phyloP scores from a whole-genome alignment of 768 basidiomycete species.

The Hydnum rufescens region DNA sequence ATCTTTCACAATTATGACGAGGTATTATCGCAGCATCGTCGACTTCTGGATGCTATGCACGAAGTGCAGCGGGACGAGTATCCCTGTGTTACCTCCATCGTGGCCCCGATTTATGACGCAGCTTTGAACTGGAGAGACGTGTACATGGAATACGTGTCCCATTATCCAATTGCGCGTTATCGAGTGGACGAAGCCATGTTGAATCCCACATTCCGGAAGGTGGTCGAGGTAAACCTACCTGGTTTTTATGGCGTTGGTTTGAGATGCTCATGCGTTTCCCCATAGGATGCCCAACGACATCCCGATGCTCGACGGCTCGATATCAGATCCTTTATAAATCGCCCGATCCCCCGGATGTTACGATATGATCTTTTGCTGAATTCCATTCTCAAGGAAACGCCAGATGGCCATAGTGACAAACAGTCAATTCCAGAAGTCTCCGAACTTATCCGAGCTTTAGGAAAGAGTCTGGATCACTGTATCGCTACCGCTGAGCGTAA shows the following conservation, averaged over 20 bases:
- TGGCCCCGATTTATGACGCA: constrained; percentile 69
- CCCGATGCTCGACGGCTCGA: constrained; percentile 65
- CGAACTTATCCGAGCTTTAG: constrained; percentile 68
- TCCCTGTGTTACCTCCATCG: constrained; percentile 57
- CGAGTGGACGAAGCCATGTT: constrained; percentile 77
- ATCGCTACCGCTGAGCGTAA: constrained; percentile 72
- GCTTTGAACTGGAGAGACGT: constrained; percentile 83
- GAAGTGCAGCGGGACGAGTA: constrained; percentile 80
- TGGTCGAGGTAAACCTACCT: constrained; percentile 43
- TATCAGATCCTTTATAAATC: constrained; percentile 84
- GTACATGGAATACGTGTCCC: constrained; percentile 85
- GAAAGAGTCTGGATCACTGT: constrained; percentile 75
- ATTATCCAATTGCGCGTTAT: constrained; percentile 81
- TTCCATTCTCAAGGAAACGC: constrained; percentile 57
- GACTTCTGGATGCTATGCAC: constrained; percentile 60
- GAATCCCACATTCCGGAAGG: constrained; percentile 59
- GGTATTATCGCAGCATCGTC: constrained; percentile 51
- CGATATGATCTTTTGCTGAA: constrained; percentile 78
- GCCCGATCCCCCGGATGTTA: constrained; percentile 74
- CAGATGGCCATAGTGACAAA: constrained; percentile 56
- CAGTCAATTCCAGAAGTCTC: constrained; percentile 69
- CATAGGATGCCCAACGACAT: constrained; percentile 24
- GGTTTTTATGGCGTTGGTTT: constrained; percentile 14
- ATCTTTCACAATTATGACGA: constrained; percentile 80
- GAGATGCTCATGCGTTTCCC: constrained; percentile 12